phyloP scores from a whole-genome alignment of 2,329 filamentous ascomycete genomes.

The Emydomyces testavorans region DNA sequence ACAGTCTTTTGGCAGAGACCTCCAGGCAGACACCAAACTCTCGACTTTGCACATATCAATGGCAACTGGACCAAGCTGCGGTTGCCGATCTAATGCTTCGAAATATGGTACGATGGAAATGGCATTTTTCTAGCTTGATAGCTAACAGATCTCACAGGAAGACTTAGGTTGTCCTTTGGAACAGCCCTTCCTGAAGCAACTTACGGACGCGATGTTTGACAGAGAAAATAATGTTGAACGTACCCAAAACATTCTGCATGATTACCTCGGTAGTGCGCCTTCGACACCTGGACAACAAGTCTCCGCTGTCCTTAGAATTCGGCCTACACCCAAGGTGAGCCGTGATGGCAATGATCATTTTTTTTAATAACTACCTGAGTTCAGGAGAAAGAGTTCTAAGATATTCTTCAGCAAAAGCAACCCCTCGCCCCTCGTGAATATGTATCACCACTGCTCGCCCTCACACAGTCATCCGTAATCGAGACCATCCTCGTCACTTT shows the following conservation, averaged over 20 bases:
- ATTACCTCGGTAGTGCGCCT: not conserved
- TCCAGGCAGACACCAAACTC: not conserved
- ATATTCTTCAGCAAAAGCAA: constrained; percentile 26
- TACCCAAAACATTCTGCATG: not conserved
- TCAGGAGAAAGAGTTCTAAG: not conserved
- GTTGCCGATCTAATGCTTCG: not conserved
- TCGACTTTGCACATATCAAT: constrained; percentile 6
- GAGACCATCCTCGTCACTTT: constrained; percentile 49
- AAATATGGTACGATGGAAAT: constrained; percentile 4
- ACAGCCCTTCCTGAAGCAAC: not conserved
- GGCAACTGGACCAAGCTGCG: not conserved
- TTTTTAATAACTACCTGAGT: too few relatives aligned
- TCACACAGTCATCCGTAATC: constrained; percentile 42
- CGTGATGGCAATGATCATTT: not conserved
- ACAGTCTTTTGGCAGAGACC: constrained; percentile 3
- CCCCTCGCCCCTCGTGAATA: constrained; percentile 33
- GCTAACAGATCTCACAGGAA: constrained; percentile 1
- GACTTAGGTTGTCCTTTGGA: constrained; percentile 3
- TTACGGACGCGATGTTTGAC: not conserved
- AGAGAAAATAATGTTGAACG: not conserved
- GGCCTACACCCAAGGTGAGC: constrained; percentile 1
- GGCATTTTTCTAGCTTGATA: not conserved
- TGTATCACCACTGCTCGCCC: constrained; percentile 28
- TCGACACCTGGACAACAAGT: constrained; percentile 1
- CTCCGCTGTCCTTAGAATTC: constrained; percentile 2